A percentile compares a stretch with the other conserved stretches of the same genome.
phyloP scores from a whole-genome alignment of 2,329 filamentous ascomycete species.

The Diplodia mutila region DNA sequence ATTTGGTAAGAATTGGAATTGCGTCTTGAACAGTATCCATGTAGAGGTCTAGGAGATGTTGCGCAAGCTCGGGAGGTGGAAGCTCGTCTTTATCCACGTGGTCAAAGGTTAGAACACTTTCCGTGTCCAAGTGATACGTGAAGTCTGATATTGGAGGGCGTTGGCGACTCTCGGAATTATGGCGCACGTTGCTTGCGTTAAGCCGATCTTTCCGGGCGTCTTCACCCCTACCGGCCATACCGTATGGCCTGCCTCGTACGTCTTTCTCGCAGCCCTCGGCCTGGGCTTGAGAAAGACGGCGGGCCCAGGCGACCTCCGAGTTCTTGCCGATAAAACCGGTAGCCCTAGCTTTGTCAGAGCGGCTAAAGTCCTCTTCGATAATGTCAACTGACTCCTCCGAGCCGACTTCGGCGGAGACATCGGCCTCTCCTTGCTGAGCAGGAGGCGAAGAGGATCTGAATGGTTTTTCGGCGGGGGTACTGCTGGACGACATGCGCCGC shows the following conservation, averaged over 20 bases:
- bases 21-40: constrained; percentile 43
- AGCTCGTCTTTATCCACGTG: constrained; percentile 40
- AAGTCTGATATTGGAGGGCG: not conserved
- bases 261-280: constrained; percentile 8
- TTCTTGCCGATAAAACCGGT: constrained; percentile 34
- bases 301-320: constrained; percentile 36
- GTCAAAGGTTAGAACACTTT: constrained; percentile 35
- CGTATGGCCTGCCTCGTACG: not conserved
- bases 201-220: not conserved
- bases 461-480: constrained; percentile 26
- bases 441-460: constrained; percentile 28
- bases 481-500: not conserved
- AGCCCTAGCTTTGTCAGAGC: constrained; percentile 32
- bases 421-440: constrained; percentile 30
- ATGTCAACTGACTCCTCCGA: constrained; percentile 34
- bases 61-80: constrained; percentile 38
- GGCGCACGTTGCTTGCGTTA: not conserved
- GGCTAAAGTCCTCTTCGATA: constrained; percentile 34
- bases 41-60: constrained; percentile 42
- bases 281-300: constrained; percentile 32
- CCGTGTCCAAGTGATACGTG: constrained; percentile 35
- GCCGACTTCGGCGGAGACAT: constrained; percentile 34
- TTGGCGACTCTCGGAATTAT: not conserved
- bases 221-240: not conserved
- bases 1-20: constrained; percentile 45